These are phyloP conservation scores for Colletotrichum karsti DNA, from an alignment of 2,329 filamentous ascomycete genomes.

Conservation along the genomic window DNA sequence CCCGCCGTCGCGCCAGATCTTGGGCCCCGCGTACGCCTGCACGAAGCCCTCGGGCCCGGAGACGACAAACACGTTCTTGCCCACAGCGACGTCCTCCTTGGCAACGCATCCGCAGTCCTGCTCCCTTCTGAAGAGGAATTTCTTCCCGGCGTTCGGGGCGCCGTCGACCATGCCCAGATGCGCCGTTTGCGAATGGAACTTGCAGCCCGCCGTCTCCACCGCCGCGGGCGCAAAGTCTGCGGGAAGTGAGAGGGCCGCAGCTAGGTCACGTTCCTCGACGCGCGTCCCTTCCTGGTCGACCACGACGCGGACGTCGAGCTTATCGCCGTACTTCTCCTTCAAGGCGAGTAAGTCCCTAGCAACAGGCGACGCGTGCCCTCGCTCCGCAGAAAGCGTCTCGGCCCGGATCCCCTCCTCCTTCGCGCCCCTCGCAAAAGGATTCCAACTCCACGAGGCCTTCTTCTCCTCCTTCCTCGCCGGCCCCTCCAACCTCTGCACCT, in stretches of 20 bases:
- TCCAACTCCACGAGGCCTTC: conserved; percentile 29
- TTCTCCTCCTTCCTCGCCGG: background rate
- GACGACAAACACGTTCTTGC: conserved; percentile 78
- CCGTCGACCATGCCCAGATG: conserved; percentile 33
- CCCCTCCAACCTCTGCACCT: background rate
- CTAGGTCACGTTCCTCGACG: conserved; percentile 65
- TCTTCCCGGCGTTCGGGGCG: conserved; percentile 20
- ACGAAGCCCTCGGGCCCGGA: conserved; percentile 94
- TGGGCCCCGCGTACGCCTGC: conserved; percentile 79
- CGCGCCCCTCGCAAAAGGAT: background rate
- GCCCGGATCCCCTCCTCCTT: conserved; percentile 21
- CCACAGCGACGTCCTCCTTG: conserved; percentile 37
- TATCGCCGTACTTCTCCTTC: conserved; percentile 62
- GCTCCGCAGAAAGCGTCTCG: conserved; percentile 32
- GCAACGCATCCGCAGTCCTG: conserved; percentile 36
- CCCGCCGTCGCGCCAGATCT: conserved; percentile 75
- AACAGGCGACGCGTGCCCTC: conserved; percentile 54
- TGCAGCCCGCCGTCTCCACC: conserved; percentile 38
- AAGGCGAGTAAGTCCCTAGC: conserved; percentile 71
- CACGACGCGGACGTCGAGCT: conserved; percentile 76
- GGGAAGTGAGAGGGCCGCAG: conserved; percentile 37
- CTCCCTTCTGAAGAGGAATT: background rate
- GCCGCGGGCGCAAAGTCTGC: conserved; percentile 9
- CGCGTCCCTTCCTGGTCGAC: conserved; percentile 81
- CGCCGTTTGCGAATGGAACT: conserved; percentile 38